A percentile compares a stretch with the other conserved stretches of the same genome.
These are phyloP conservation scores for Phytophthora boehmeriae DNA, from an alignment of 352 stramenopile genomes.

Conservation along the genomic window DNA sequence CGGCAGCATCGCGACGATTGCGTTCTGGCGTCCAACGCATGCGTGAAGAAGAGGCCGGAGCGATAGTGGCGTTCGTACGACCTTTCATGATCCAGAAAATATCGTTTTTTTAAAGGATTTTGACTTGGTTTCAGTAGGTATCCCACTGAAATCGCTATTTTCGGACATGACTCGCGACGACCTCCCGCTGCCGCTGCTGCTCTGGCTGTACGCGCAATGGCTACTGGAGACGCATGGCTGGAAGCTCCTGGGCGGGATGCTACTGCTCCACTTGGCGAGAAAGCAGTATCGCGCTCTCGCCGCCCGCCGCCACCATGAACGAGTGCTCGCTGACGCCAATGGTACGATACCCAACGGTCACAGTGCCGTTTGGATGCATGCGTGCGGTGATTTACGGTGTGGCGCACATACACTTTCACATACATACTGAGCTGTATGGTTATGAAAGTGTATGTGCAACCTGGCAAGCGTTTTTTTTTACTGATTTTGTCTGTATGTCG, in stretches of 20 bases:
- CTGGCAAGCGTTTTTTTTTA: not conserved
- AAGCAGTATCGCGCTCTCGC: conserved; percentile 38
- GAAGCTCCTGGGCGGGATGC: conserved; percentile 42
- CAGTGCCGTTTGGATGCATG: conserved; percentile 5
- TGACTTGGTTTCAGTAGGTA: conserved; percentile 26
- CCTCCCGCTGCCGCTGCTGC: conserved; percentile 1
- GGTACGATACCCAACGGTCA: conserved; percentile 32
- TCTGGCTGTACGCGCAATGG: conserved; percentile 34
- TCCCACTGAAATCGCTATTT: conserved; percentile 30
- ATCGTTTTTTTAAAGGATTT: conserved; percentile 20
- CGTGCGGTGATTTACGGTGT: conserved; percentile 29
- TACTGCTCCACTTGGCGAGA: conserved; percentile 35
- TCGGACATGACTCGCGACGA: not conserved
- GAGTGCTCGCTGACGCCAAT: conserved; percentile 50
- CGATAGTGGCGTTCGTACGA: conserved; percentile 5
- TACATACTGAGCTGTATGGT: too few species aligned
- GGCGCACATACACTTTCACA: too few species aligned
- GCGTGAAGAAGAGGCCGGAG: conserved; percentile 22
- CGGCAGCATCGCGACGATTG: conserved; percentile 17
- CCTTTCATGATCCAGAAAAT: conserved; percentile 34
- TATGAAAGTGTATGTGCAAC: not conserved
- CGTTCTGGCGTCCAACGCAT: conserved; percentile 3
- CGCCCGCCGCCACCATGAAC: conserved; percentile 33
- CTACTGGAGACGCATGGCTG: conserved; percentile 60
- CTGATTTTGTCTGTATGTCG: conserved; percentile 5